Evolutionary conservation across 495 filamentous ascomycete species (phyloP).

Genomic region (Xylaria grammica): DNA sequence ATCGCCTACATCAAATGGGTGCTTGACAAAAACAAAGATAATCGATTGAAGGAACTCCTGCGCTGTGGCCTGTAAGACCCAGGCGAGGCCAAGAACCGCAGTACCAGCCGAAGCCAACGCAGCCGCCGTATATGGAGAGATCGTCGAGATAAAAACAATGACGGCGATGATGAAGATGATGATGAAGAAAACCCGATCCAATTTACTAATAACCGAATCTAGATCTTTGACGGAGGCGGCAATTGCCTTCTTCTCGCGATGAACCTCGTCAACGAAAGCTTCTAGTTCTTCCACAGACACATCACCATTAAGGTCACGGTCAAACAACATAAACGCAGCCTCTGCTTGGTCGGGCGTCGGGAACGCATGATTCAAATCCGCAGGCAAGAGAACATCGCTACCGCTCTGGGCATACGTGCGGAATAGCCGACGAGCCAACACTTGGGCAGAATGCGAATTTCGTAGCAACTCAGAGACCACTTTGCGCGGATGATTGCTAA

Average conservation of each 20-base stretch:
- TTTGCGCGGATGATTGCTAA: constrained; percentile 82
- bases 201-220: constrained; percentile 91
- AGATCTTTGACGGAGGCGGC: constrained; percentile 92
- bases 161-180: constrained; percentile 78
- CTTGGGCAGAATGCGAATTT: constrained; percentile 75
- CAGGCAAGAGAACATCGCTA: constrained; percentile 73
- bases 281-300: constrained; percentile 96
- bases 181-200: constrained; percentile 87
- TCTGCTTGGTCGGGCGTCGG: constrained; percentile 87
- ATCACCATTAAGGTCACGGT: constrained; percentile 96
- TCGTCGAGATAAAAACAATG: constrained; percentile 85
- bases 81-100: constrained; percentile 82
- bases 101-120: constrained; percentile 89
- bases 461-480: constrained; percentile 79
- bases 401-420: constrained; percentile 81
- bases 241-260: constrained; percentile 92
- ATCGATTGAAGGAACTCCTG: constrained; percentile 91
- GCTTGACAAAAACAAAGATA: constrained; percentile 97
- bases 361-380: constrained; percentile 81
- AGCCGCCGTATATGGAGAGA: constrained; percentile 83
- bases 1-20: constrained; percentile 96
- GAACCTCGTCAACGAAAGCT: constrained; percentile 91
- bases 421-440: constrained; percentile 90
- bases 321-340: constrained; percentile 90
- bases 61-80: constrained; percentile 89